Evolutionary conservation across 2,329 filamentous ascomycete species (phyloP), one percentile per base, ranked within the genome.

Genomic region (Venturiaceae sp.): DNA sequence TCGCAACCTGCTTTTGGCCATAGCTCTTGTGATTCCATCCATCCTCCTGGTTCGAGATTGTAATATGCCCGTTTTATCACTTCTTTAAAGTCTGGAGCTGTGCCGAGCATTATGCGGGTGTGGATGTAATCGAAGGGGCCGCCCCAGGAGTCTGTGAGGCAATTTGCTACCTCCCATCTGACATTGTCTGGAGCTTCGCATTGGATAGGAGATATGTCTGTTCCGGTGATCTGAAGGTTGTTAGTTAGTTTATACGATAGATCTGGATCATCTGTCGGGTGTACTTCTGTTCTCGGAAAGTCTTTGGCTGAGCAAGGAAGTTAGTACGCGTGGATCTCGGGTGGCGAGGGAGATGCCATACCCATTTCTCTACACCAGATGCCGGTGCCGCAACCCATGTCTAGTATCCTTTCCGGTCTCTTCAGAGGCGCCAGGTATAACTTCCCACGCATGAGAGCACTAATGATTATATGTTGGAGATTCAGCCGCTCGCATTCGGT

Each of bases 111-210:
- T 64, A 82, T 73, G 47, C 80, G 77, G 2, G 80, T 77, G 68
- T 85, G 83, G 59, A 87, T 77, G 60, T 80, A 80, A 68, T 86
- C 83, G 64, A 85, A 77, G 5, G 76, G 72, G 71, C 82, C 66
- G 71, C 80, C 72, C 82, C 83, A 84, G n/a, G 19, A 21, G 30
- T 59, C 39, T 44, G 5, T n/a, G 1, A 77, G 82, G 55, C 79
- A 77, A 66, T 91, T 87, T 66, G 90, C 86, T 50, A 92, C 80
- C 61, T 83, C 83, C 63, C 92, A 92, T 62, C 83, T 81, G 14
- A 90, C 85, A 62, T 92, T 92, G 19, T 81, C 80, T 0, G 88
- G 87, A 0, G 90, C 84, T 53, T 80, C 75, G 4, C 19, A 32
- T 34, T 72, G 71, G 50, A 72, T 72, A n/a, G 72, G 71, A 3